Percentiles rank a stretch among this genome's conserved stretches.
Evolutionary conservation across 441 rosid genomes (phyloP).

Genomic region (Erodium texanum): DNA sequence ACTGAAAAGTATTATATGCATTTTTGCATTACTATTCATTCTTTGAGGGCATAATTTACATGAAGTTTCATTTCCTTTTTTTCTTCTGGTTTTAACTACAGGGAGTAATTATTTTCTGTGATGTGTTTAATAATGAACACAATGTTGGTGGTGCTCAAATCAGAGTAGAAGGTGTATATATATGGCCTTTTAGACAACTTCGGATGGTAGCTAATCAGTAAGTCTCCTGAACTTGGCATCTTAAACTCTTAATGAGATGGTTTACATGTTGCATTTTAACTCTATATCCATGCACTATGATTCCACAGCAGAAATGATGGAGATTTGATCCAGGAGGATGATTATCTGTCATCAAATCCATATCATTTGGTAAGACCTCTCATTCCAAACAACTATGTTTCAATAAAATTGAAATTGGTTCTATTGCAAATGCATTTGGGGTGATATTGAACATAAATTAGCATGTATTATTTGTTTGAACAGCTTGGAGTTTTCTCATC

Average conservation of each 20-base stretch:
- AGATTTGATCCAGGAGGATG: slow-evolving; percentile 65
- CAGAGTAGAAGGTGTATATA: slow-evolving; percentile 93
- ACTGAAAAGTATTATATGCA: not conserved
- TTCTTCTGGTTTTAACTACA: slow-evolving; percentile 33
- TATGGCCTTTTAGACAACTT: slow-evolving; percentile 98
- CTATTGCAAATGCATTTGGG: too few species aligned
- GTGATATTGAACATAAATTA: too few species aligned
- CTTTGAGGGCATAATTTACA: not conserved
- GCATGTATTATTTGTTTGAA: slow-evolving; percentile 24
- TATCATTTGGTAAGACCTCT: slow-evolving; percentile 82
- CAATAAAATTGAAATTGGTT: too few species aligned
- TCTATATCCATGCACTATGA: slow-evolving; percentile 16
- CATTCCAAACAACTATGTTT: too few species aligned
- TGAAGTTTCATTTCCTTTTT: not conserved
- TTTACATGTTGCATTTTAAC: slow-evolving; percentile 10
- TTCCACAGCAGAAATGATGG: slow-evolving; percentile 68
- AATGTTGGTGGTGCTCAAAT: slow-evolving; percentile 91
- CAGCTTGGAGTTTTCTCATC: slow-evolving; percentile 98
- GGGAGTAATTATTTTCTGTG: slow-evolving; percentile 95
- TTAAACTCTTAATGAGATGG: slow-evolving; percentile 14
- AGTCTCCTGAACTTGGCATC: too few species aligned
- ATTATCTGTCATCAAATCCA: slow-evolving; percentile 80
- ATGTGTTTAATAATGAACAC: slow-evolving; percentile 77
- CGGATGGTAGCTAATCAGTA: slow-evolving; percentile 94
- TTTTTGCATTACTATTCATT: not conserved